Percentiles rank a stretch among this genome's conserved stretches.
Evolutionary conservation across 495 filamentous ascomycete species (phyloP).

Genomic region (Melanomma pulvis-pyrius): DNA sequence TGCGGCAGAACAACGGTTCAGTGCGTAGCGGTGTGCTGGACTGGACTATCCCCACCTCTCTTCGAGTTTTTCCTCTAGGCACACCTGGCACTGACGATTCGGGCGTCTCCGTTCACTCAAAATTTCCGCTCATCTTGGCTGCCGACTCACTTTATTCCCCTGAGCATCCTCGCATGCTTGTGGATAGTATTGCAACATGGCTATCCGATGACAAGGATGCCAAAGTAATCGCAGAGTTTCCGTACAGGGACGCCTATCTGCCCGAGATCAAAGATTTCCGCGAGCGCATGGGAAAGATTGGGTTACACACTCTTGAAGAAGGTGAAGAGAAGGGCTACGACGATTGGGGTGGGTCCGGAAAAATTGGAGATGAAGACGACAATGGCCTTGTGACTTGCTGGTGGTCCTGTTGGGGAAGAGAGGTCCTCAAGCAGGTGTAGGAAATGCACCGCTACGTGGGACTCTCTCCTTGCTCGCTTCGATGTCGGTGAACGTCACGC

Average conservation of each 20-base stretch:
- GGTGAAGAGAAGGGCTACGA: constrained; percentile 69
- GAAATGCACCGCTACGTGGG: neutral
- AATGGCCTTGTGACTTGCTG: constrained; percentile 61
- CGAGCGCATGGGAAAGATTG: constrained; percentile 54
- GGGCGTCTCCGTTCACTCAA: constrained; percentile 10
- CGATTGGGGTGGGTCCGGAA: constrained; percentile 69
- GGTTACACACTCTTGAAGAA: constrained; percentile 58
- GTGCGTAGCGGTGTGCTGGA: constrained; percentile 64
- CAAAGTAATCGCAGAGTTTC: constrained; percentile 66
- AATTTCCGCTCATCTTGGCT: constrained; percentile 65
- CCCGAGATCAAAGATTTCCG: constrained; percentile 59
- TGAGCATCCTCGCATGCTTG: constrained; percentile 65
- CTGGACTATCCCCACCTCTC: constrained; percentile 56
- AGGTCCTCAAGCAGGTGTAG: constrained; percentile 12
- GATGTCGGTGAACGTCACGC: neutral
- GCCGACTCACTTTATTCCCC: constrained; percentile 74
- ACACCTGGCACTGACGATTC: constrained; percentile 24
- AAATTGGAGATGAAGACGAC: constrained; percentile 50
- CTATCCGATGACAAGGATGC: constrained; percentile 53
- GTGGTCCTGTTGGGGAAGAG: constrained; percentile 63
- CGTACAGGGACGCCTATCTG: constrained; percentile 62
- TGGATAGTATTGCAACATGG: constrained; percentile 58
- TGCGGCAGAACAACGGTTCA: constrained; percentile 26
- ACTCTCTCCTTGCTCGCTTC: constrained; percentile 1
- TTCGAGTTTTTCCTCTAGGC: neutral